Evolutionary conservation across 768 basidiomycete species (phyloP), one percentile per base, ranked within the genome.

Genomic region (Auriscalpium orientale): DNA sequence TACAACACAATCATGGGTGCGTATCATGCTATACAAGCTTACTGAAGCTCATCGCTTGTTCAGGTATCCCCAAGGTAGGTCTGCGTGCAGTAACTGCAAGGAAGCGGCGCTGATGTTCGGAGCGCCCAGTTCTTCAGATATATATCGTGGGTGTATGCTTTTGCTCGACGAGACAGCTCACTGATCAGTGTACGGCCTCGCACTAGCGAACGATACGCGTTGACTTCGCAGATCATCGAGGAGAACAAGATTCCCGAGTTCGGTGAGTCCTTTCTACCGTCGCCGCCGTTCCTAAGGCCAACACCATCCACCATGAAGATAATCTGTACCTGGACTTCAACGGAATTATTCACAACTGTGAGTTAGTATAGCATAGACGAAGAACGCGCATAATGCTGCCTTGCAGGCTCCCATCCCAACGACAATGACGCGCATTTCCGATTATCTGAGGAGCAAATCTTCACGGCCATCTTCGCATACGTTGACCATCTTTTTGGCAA

Each of bases 201-300:
- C 21, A 9, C 2, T 66, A 95, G 93, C 59, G 97, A 98, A 76
- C 86, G 97, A 58, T 99, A 99, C 70, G 95, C 97, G 51, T 81
- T 99, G 62, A 99, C 95, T 15, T 98, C 95, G 16, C 97, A 98
- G 70, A 79, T 98, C 56, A 97, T 98, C 60, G 85, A 95, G 70
- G 94, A 97, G 76, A 97, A 98, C 75, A 93, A 94, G 77, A 98
- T 99, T 58, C 95, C 94, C 15, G 97, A 98, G 72, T 99, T 99
- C 67, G 95, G 92, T 89, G 59, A 58, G 79, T 68, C 58, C 57
- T 28, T 28, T 28, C 28, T 28, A 28, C 28, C 28, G 5, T 28
- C 5, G 28, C 28, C 28, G 5, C 28, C 28, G 28, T 7, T 28
- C 28, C 28, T 7, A 28, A 28, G 28, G 28, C 28, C 28, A 28